These are phyloP conservation scores for Blastobotrys parvus DNA, from an alignment of 805 yeast species.

Conservation along the genomic window DNA sequence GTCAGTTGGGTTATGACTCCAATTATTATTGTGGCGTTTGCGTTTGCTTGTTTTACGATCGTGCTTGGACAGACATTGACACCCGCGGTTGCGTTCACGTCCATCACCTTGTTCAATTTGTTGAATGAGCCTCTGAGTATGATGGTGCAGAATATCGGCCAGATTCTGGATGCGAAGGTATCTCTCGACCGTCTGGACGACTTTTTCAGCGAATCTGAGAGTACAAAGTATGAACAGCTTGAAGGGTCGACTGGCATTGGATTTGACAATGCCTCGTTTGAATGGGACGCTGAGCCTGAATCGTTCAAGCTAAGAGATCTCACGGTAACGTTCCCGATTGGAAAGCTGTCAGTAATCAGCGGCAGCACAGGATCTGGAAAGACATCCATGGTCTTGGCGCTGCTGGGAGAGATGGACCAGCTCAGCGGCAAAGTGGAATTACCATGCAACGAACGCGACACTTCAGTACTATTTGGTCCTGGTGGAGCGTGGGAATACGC, in stretches of 20 bases:
- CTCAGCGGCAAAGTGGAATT: slow-evolving; percentile 48
- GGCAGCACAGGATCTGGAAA: slow-evolving; percentile 94
- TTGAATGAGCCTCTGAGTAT: slow-evolving; percentile 76
- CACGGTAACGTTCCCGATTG: slow-evolving; percentile 53
- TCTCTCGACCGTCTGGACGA: slow-evolving; percentile 72
- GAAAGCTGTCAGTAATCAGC: slow-evolving; percentile 66
- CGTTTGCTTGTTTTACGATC: slow-evolving; percentile 68
- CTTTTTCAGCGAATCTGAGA: slow-evolving; percentile 67
- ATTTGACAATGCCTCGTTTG: slow-evolving; percentile 43
- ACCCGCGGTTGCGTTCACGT: slow-evolving; percentile 81
- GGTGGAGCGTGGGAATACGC: slow-evolving; percentile 63
- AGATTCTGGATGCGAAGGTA: slow-evolving; percentile 74
- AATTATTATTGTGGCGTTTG: slow-evolving; percentile 58
- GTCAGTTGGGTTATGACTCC: slow-evolving; percentile 73
- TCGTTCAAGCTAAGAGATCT: slow-evolving; percentile 66
- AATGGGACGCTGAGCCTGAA: slow-evolving; percentile 34
- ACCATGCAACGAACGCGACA: slow-evolving; percentile 50
- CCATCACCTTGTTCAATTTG: slow-evolving; percentile 69
- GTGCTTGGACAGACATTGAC: slow-evolving; percentile 59
- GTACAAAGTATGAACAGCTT: slow-evolving; percentile 68
- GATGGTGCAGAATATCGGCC: slow-evolving; percentile 73
- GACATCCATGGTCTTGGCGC: slow-evolving; percentile 71
- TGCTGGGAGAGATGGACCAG: slow-evolving; percentile 72
- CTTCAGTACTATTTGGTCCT: slow-evolving; percentile 35
- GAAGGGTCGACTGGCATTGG: slow-evolving; percentile 42